Conservation (phyloP, 2,329 filamentous ascomycete species). For the Ilyonectria robusta region DNA sequence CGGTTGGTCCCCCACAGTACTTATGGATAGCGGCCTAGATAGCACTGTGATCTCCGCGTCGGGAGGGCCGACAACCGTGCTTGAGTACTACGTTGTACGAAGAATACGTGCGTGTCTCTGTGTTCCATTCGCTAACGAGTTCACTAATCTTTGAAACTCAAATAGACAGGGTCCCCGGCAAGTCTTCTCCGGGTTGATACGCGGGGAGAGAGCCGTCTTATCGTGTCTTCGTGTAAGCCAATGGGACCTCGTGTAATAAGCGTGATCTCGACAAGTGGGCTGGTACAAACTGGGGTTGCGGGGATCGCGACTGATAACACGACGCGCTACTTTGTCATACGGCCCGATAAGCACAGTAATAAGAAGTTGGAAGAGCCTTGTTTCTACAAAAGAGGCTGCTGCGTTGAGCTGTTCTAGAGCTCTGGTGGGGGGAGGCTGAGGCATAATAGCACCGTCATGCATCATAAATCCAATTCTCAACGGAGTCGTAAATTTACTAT, state of each 20-base stretch:
- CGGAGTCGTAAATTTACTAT: too few relatives aligned
- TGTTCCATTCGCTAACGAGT: not conserved
- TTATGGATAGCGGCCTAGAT: slow-evolving; percentile 10
- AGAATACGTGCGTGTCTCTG: not conserved
- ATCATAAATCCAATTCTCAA: too few relatives aligned
- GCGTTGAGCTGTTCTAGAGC: too few relatives aligned
- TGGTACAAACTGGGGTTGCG: too few relatives aligned
- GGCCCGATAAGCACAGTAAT: too few relatives aligned
- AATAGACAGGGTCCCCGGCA: not conserved
- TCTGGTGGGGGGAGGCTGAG: too few relatives aligned
- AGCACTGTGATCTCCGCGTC: slow-evolving; percentile 8
- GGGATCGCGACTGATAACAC: too few relatives aligned
- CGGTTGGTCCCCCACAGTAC: not conserved
- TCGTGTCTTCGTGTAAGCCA: not conserved
- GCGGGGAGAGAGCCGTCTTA: not conserved
- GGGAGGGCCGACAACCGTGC: slow-evolving; percentile 2
- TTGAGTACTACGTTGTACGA: not conserved
- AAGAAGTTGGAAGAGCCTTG: too few relatives aligned
- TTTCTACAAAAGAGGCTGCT: too few relatives aligned
- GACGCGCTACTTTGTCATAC: too few relatives aligned
- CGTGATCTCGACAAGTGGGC: too few relatives aligned
- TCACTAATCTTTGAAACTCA: not conserved
- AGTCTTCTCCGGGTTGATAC: not conserved
- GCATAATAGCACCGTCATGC: too few relatives aligned
- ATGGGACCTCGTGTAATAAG: not conserved